Evolutionary conservation across 2,329 filamentous ascomycete species (phyloP), one percentile per base, ranked within the genome.

Genomic region (Curvularia lunata): DNA sequence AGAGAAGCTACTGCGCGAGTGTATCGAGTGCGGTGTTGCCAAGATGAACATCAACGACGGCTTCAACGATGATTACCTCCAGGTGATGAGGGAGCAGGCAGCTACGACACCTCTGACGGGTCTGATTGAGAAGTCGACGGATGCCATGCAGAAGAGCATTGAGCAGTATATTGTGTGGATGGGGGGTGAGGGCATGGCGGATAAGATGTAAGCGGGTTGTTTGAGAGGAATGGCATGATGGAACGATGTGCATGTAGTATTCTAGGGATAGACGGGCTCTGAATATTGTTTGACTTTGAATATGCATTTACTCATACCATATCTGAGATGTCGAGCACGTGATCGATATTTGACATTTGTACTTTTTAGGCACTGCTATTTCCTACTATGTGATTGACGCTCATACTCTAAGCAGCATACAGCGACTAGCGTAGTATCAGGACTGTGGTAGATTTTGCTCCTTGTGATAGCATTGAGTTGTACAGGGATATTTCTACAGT

Each of bases 31-130:
- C 49, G 85, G 85, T 5, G 81, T 86, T 34, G 80, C 81, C 18
- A 83, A 85, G 69, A 76, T 85, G 40, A 87, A 87, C 72, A 82
- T 86, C 46, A 87, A 87, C 66, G 85, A 85, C 73, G 80, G 85
- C 25, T 78, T 87, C 67, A 85, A 83, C 73, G 75, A 80, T 68
- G 73, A 81, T 72, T 81, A 83, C 74, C 72, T 81, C 58, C 68
- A 73, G 55, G 72, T 84, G 61, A 79, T 80, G 80, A 59, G 71
- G 46, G 79, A 82, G 66, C 81, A 80, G 65, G 82, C 83, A 1
- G 82, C 81, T 1, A 80, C 79, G 59, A 79, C 81, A 32, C 82
- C 83, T 0, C 71, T 86, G 64, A 87, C 84, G 28, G 75, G 78
- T 2, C 59, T 85, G 55, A 78, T 86, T 66, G 85, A 86, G 72